Evolutionary conservation across 2,329 filamentous ascomycete genomes (phyloP).

Genomic region (Calonectria crousiana): DNA sequence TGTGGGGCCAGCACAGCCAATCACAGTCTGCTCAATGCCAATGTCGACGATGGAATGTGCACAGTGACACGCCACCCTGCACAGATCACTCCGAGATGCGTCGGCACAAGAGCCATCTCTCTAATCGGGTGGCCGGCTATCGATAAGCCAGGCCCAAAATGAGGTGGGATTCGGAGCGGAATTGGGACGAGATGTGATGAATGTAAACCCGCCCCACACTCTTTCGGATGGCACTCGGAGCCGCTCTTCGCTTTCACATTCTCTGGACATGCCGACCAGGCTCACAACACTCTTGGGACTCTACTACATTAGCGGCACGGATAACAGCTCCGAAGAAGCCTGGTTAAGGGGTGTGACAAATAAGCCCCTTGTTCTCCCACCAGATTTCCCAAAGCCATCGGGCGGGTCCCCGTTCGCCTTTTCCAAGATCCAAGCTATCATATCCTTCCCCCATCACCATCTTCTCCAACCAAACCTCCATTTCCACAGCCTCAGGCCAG

Average conservation of each 20-base stretch:
- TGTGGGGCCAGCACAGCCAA: neutral
- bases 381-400: neutral
- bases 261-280: neutral
- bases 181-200: neutral
- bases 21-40: neutral
- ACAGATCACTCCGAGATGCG: neutral
- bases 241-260: neutral
- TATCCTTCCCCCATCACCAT: neutral
- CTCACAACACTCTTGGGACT: too few relatives aligned
- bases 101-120: neutral
- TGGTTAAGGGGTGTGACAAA: too few relatives aligned
- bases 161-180: neutral
- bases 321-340: too few relatives aligned
- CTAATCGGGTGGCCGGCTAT: neutral
- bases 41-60: neutral
- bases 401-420: neutral
- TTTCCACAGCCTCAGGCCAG: neutral
- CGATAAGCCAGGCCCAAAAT: neutral
- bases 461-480: neutral
- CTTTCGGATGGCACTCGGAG: neutral
- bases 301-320: too few relatives aligned
- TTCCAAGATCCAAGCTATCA: neutral
- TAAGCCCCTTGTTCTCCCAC: neutral
- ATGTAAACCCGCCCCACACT: neutral
- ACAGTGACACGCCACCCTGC: neutral